Percentiles rank a stretch among this genome's conserved stretches.
Evolutionary conservation across 805 yeast species (phyloP).

Genomic region (Ogataea angusta): DNA sequence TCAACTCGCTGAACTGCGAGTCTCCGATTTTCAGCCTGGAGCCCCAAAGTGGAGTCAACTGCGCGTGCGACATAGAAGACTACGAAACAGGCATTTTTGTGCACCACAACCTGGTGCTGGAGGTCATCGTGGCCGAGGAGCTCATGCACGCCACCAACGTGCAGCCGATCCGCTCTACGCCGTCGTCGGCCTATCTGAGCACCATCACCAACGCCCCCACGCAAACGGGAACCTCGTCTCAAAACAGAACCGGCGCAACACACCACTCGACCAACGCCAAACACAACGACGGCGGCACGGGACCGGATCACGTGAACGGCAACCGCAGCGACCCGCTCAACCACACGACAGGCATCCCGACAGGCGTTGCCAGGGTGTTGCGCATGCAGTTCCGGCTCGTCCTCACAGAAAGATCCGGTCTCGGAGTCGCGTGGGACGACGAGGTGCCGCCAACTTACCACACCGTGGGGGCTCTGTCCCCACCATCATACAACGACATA

Average conservation of each 20-base stretch:
- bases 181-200: conserved; percentile 16
- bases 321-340: conserved; percentile 28
- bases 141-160: conserved; percentile 38
- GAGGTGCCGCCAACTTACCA: conserved; percentile 97
- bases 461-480: conserved; percentile 77
- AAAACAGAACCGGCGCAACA: conserved; percentile 1
- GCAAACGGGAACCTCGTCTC: conserved; percentile 4
- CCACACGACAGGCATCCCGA: conserved; percentile 61
- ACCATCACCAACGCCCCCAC: conserved; percentile 10
- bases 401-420: conserved; percentile 86
- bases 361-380: conserved; percentile 92
- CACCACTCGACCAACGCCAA: conserved; percentile 8
- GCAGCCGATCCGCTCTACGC: conserved; percentile 18
- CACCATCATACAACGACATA: conserved; percentile 68
- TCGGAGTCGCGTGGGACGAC: conserved; percentile 98
- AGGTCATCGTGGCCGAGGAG: conserved; percentile 94
- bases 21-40: conserved; percentile 29
- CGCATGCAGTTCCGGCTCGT: conserved; percentile 90
- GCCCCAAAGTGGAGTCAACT: conserved; percentile 40
- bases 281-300: conserved; percentile 29
- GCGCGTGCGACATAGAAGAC: conserved; percentile 80
- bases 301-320: conserved; percentile 30
- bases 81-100: conserved; percentile 76
- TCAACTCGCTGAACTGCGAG: conserved; percentile 33
- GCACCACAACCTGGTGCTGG: conserved; percentile 73